phyloP scores from a whole-genome alignment of 2,329 filamentous ascomycete genomes.

The Tolypocladium album region DNA sequence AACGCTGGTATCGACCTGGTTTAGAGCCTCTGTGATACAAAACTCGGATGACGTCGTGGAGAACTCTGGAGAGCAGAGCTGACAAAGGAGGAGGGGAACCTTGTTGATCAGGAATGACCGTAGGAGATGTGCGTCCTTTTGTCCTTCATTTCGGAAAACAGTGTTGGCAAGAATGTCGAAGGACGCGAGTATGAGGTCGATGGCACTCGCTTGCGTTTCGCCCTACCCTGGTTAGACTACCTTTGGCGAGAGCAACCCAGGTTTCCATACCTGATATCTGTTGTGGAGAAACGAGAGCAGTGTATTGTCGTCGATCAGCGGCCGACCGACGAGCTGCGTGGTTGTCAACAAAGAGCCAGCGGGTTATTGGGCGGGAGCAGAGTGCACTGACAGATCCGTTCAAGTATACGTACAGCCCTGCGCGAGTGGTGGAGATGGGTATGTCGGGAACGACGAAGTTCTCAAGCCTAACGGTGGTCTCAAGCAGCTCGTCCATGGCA shows the following conservation, averaged over 20 bases:
- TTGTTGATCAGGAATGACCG: slow-evolving; percentile 77
- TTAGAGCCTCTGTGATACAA: slow-evolving; percentile 59
- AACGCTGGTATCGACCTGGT: slow-evolving; percentile 71
- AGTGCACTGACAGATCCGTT: slow-evolving; percentile 57
- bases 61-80: slow-evolving; percentile 52
- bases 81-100: slow-evolving; percentile 42
- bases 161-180: slow-evolving; percentile 87
- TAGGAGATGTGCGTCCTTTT: slow-evolving; percentile 56
- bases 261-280: slow-evolving; percentile 59
- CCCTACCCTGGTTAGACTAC: slow-evolving; percentile 33
- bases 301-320: slow-evolving; percentile 69
- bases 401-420: slow-evolving; percentile 76
- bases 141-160: slow-evolving; percentile 54
- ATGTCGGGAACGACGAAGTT: slow-evolving; percentile 50
- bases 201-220: slow-evolving; percentile 64
- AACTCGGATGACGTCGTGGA: slow-evolving; percentile 66
- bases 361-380: background rate
- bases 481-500: slow-evolving; percentile 45
- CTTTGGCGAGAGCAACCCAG: background rate
- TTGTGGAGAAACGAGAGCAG: slow-evolving; percentile 76
- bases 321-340: slow-evolving; percentile 63
- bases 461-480: slow-evolving; percentile 45
- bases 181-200: slow-evolving; percentile 76
- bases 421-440: slow-evolving; percentile 63
- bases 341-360: background rate